Percentiles rank a stretch among this genome's conserved stretches.
These are phyloP conservation scores for Actinidia arguta DNA, from an alignment of 179 eudicot genomes.

Conservation along the genomic window DNA sequence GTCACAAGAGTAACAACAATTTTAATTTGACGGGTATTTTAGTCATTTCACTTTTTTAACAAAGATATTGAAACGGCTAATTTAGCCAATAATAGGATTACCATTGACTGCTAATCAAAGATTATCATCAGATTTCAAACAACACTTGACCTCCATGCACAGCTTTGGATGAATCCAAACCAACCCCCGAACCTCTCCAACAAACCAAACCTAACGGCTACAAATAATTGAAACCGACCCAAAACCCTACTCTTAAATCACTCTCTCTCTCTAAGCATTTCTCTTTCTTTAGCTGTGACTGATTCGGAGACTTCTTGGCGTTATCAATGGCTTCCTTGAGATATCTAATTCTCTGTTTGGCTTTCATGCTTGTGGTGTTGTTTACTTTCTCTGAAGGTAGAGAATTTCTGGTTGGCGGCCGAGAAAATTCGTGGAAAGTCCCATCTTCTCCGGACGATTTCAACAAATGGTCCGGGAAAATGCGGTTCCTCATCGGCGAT, in stretches of 20 bases:
- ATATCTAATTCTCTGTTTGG: constrained; percentile 16
- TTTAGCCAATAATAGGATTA: background rate
- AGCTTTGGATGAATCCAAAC: constrained; percentile 13
- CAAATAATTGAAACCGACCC: background rate
- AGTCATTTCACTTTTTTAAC: too few relatives aligned
- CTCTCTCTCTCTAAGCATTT: background rate
- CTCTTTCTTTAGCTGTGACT: background rate
- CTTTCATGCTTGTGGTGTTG: constrained; percentile 6
- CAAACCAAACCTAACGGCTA: constrained; percentile 1
- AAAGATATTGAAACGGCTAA: background rate
- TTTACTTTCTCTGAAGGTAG: constrained; percentile 24
- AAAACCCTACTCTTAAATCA: constrained; percentile 2
- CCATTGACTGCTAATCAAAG: background rate
- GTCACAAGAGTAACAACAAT: too few relatives aligned
- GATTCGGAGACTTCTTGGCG: background rate
- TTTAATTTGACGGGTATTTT: too few relatives aligned
- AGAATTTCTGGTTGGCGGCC: constrained; percentile 31
- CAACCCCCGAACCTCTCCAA: background rate
- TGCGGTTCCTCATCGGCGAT: constrained; percentile 36
- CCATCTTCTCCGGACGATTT: constrained; percentile 33
- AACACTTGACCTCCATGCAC: constrained; percentile 8
- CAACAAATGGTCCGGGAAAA: constrained; percentile 33
- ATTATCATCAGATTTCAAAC: background rate
- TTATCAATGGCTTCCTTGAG: constrained; percentile 21
- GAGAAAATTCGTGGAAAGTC: constrained; percentile 29